phyloP scores from a whole-genome alignment of 495 filamentous ascomycete species.

The Talaromyces thailandensis region DNA sequence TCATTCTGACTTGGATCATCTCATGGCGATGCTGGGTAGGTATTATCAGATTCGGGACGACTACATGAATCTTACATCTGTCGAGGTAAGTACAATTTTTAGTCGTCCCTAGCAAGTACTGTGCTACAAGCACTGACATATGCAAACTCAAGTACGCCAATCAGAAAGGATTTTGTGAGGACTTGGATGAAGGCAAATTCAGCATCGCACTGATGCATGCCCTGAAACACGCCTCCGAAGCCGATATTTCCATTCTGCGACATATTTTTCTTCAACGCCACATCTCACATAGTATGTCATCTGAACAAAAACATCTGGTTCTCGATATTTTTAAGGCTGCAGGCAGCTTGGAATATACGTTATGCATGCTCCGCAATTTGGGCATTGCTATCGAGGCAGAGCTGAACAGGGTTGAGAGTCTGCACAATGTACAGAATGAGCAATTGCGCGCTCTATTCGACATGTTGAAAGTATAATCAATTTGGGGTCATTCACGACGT shows the following conservation, averaged over 20 bases:
- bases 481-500: no score
- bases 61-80: constrained; percentile 22
- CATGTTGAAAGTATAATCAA: no score
- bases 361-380: no score
- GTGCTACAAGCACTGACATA: neutral
- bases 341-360: neutral
- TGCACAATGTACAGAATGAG: no score
- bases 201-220: constrained; percentile 23
- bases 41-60: constrained; percentile 30
- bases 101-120: no score
- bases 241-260: neutral
- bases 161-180: constrained; percentile 28
- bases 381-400: no score
- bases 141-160: neutral
- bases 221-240: neutral
- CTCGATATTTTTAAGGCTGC: neutral
- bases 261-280: neutral
- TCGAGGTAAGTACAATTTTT: neutral
- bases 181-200: constrained; percentile 30
- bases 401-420: no score
- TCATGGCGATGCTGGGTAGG: constrained; percentile 13
- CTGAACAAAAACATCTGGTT: neutral
- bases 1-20: neutral
- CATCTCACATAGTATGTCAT: neutral
- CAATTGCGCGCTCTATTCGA: no score